Conservation (phyloP, 2,329 filamentous ascomycete species). For the Ascochyta lentis region DNA sequence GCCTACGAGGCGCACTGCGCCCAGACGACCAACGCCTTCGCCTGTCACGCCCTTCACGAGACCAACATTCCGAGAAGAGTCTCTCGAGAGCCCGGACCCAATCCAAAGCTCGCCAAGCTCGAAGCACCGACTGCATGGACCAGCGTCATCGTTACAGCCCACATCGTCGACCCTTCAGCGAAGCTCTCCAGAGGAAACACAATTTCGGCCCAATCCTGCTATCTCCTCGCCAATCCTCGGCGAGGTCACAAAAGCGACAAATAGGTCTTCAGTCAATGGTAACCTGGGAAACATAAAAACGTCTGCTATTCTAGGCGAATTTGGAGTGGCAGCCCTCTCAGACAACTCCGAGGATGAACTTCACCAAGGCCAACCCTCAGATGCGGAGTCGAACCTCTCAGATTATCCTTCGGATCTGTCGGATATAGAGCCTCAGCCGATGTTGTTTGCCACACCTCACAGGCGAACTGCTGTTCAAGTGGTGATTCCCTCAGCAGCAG, state of each 20-base stretch:
- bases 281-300: background rate
- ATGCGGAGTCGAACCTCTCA: slow-evolving; percentile 17
- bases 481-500: slow-evolving; percentile 36
- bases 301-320: slow-evolving; percentile 24
- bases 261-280: background rate
- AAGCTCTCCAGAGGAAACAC: slow-evolving; percentile 15
- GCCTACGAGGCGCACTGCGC: slow-evolving; percentile 16
- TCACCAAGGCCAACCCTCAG: slow-evolving; percentile 15
- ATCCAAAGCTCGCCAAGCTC: slow-evolving; percentile 29
- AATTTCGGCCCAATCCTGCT: slow-evolving; percentile 7
- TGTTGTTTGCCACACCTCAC: slow-evolving; percentile 25
- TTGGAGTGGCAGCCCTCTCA: slow-evolving; percentile 30
- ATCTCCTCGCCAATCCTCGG: slow-evolving; percentile 11
- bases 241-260: background rate
- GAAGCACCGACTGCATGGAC: slow-evolving; percentile 1
- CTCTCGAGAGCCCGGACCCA: slow-evolving; percentile 43
- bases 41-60: slow-evolving; percentile 27
- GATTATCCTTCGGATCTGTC: slow-evolving; percentile 28
- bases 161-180: slow-evolving; percentile 5
- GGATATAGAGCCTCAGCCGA: slow-evolving; percentile 18
- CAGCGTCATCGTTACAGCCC: slow-evolving; percentile 14
- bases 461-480: slow-evolving; percentile 38
- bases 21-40: slow-evolving; percentile 22
- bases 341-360: slow-evolving; percentile 35
- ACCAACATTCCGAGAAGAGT: slow-evolving; percentile 4